Base-by-base conservation (phyloP, 78 protist species). In the Dictyostelium capitatum region DNA sequence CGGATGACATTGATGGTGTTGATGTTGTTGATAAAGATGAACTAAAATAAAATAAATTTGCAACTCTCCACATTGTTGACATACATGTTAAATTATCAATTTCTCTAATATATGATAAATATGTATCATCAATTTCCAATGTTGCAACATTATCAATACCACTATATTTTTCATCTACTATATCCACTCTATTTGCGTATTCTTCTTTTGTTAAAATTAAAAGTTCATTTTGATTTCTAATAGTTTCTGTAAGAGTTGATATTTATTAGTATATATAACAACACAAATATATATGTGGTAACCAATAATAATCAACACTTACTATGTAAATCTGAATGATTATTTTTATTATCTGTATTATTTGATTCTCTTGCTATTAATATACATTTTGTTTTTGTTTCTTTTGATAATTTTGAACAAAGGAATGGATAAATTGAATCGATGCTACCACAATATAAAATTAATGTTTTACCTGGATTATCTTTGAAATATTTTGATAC, bases 41-140 rank as follows among this genome's bases (percentile, higher is more conserved):
- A 28, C 53, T 57, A 74, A 87, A 87, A 64, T 87, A 87, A 43
- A 87, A 87, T 32, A 87, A 64, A 87, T 77, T 82, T 20, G 84
- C 72, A 15, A 87, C 82, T 70, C 67, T 87, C 84, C 83, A 87
- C 32, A 87, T 50, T 0, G 80, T 70, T 19, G 81, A 64, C 19
- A 64, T 25, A 6, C 79, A 28, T 17, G 48, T 57, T 51, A 87
- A 50, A 65, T 59, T 56, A 14, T 77, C 81, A 51, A 25, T 53
- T 30, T 74, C 84, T 41, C n/a, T 15, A 30, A 48, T 37, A 30
- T 77, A 77, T 56, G 79, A 20, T 17, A 37, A 28, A 54, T 54
- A 37, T 1, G 23, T 15, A 20, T 54, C 51, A 79, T 79, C 83
- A 54, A 51, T 25, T 20, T 79, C 83, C 6, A 25, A 46, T 50